Evolutionary conservation across 257 asterid species (phyloP).

Genomic region (Capsicum chinense): DNA sequence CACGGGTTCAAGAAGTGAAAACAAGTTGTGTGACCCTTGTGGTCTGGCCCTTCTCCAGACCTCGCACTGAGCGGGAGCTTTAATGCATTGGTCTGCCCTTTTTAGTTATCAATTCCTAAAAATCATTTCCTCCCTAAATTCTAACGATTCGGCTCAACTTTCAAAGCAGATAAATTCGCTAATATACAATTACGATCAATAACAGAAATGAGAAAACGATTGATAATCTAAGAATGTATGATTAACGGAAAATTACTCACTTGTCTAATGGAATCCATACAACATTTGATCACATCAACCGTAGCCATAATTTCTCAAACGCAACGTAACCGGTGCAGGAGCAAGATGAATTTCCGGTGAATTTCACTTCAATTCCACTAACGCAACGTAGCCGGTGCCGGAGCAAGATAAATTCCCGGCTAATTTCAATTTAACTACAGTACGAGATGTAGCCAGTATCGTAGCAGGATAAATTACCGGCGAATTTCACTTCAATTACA

Average conservation of each 20-base stretch:
- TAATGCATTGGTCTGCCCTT: too few species aligned
- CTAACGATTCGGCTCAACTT: neutral
- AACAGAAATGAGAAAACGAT: neutral
- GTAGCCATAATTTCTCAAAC: conserved; percentile 48
- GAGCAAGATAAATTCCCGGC: too few species aligned
- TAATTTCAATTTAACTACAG: too few species aligned
- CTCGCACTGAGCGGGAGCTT: too few species aligned
- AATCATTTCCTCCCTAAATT: neutral
- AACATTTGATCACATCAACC: conserved; percentile 84
- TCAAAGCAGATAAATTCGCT: neutral
- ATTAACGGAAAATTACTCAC: conserved; percentile 40
- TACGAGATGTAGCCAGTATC: too few species aligned
- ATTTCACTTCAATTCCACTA: neutral
- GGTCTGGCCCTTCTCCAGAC: too few species aligned
- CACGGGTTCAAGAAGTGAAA: too few species aligned
- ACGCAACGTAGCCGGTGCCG: too few species aligned
- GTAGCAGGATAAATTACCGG: too few species aligned
- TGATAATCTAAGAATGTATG: neutral
- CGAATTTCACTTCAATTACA: too few species aligned
- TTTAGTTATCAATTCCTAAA: neutral
- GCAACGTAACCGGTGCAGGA: neutral
- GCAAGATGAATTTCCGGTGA: neutral
- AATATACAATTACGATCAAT: neutral
- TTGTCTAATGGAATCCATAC: conserved; percentile 86
- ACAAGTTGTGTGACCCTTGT: too few species aligned